A percentile compares a stretch with the other conserved stretches of the same genome.
These are phyloP conservation scores for Penicillium sclerotigenum DNA, from an alignment of 2,329 filamentous ascomycete genomes.

Conservation along the genomic window DNA sequence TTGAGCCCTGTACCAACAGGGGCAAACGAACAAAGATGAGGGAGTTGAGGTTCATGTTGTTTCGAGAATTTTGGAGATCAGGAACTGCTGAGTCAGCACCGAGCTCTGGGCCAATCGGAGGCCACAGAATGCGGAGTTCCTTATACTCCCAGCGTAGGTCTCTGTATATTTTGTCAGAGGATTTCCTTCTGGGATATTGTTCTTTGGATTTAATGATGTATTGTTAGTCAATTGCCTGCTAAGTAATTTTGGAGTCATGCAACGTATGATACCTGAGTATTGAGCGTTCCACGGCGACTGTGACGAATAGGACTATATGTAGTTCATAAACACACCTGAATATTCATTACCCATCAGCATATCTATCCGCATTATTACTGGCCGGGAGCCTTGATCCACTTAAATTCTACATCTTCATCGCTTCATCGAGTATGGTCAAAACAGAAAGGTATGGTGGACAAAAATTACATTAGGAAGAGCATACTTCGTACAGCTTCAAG, in stretches of 20 bases:
- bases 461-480: neutral
- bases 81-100: constrained; percentile 5
- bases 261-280: neutral
- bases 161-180: neutral
- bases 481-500: neutral
- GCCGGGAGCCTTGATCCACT: neutral
- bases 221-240: neutral
- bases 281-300: neutral
- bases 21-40: neutral
- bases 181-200: neutral
- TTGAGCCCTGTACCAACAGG: neutral
- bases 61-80: constrained; percentile 11
- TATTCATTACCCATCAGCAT: neutral
- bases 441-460: neutral
- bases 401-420: neutral
- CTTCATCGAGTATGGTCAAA: neutral
- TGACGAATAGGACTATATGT: neutral
- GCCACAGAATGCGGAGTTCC: constrained; percentile 8
- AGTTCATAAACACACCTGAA: neutral
- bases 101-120: neutral
- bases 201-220: neutral
- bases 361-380: neutral
- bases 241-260: neutral
- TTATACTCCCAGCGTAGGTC: neutral
- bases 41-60: neutral